Base-by-base conservation (phyloP, 2,329 filamentous ascomycete genomes). In the Xylaria sp. region DNA sequence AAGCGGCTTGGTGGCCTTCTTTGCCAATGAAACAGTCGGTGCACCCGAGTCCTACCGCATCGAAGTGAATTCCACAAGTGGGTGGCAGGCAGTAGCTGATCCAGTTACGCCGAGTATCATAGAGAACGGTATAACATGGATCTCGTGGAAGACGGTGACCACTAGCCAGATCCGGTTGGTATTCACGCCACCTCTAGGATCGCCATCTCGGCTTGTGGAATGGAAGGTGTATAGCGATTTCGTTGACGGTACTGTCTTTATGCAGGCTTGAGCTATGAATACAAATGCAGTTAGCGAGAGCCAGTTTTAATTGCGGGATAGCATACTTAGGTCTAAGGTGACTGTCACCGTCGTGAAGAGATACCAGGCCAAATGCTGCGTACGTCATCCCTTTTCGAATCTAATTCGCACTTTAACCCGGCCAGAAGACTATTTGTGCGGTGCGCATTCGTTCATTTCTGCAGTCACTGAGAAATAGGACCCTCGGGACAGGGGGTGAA, bases 171-270 rank as follows among this genome's bases (percentile, higher is more conserved):
- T 69, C 37, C 59, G 67, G 15, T 54, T 69, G 23, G 64, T 69
- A 18, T 69, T 69, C 37, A 61, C 31, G 25, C 64, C 67, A 25
- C 64, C 64, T 2, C 2, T 10, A 9, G 60, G 64, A 1, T 34
- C 54, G 25, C 58, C 67, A 7, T 59, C 64, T 18, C 39, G 67
- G n/a, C 34, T 69, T 7, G 64, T 69, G 4, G 64, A 69, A 52
- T 69, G 67, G 67, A 69, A 67, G 51, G n/a, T 67, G 7, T 69
- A 67, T 18, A 63, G 60, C 10, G 67, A 67, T 37, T 12, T 67
- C 28, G 67, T 67, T 1, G 15, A 66, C 57, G 67, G 67, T 10
- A 54, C 55, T 50, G 64, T 69, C 18, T 66, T 69, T 48, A 18
- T 41, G 31, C 37, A 39, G 34, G 41, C 13, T 15, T 18, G 18